These are phyloP conservation scores for Mycena epipterygia DNA, from an alignment of 768 basidiomycete species.

Conservation along the genomic window DNA sequence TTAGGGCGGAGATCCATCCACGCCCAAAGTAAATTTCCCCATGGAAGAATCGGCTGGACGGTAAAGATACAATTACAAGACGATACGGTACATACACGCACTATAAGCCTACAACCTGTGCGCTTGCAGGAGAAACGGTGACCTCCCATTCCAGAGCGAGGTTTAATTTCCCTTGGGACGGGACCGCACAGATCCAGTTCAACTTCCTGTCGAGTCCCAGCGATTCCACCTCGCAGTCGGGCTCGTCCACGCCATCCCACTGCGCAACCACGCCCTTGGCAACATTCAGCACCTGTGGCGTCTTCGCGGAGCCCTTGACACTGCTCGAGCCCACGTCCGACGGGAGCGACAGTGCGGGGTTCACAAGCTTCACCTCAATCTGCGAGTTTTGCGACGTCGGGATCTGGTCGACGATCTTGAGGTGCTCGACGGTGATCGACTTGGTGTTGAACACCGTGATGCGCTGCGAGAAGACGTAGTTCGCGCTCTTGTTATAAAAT, in stretches of 20 bases:
- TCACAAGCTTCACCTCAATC: conserved; percentile 39
- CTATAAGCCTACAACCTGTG: conserved; percentile 41
- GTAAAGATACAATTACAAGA: too few species aligned
- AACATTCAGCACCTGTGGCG: conserved; percentile 30
- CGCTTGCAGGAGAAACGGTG: conserved; percentile 40
- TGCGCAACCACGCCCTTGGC: conserved; percentile 46
- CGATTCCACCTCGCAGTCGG: conserved; percentile 39
- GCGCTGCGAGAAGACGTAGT: conserved; percentile 50
- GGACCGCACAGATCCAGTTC: conserved; percentile 48
- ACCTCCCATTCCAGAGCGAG: conserved; percentile 54
- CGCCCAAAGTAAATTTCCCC: too few species aligned
- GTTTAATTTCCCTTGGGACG: conserved; percentile 49
- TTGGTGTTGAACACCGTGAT: conserved; percentile 57
- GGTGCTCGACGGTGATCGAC: conserved; percentile 38
- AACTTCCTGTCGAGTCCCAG: conserved; percentile 51
- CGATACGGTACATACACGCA: background rate
- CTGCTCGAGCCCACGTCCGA: background rate
- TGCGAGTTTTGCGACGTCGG: conserved; percentile 51
- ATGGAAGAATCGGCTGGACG: too few species aligned
- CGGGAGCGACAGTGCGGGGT: conserved; percentile 28
- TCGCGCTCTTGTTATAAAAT: conserved; percentile 50
- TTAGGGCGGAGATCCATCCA: too few species aligned
- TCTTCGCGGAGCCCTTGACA: background rate
- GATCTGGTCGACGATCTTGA: conserved; percentile 56
- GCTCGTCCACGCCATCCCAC: conserved; percentile 55